Base-by-base conservation (phyloP, 2,329 filamentous ascomycete species). In the Clarireedia sp. region DNA sequence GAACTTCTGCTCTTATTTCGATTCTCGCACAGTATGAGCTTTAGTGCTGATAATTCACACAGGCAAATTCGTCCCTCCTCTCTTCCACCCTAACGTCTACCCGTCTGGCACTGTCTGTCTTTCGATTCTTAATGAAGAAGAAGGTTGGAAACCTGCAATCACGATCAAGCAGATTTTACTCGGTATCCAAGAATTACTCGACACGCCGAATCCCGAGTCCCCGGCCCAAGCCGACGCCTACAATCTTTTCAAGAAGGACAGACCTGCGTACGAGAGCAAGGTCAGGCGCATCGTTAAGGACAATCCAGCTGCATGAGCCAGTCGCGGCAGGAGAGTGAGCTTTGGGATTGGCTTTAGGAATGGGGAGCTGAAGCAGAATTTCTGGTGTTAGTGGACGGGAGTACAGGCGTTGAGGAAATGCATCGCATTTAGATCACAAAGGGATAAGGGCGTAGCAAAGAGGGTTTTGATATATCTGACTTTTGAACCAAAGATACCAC, bases 71-170 rank as follows among this genome's bases (percentile, higher is more conserved):
- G 82, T 86, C 0, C 94, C 94, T 12, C 92, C 94, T 21, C 83
- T 99, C 41, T 99, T 99, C 76, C 94, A 99, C 69, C 94, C 94
- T 0, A 99, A 99, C 71, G 94, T 99, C 63, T 99, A 99, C 70
- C 94, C 94, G 0, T 97, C 92, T 0, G 95, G 94, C 63, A 99
- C 94, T 48, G 94, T 99, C 59, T 99, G 94, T 69, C 80, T 99
- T 21, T 96, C 90, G 26, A 99, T 99, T 63, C 75, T 99, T 62
- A 99, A 97, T 74, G 95, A 99, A 71, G 94, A 99, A 66, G 94
- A 99, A 71, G 91, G 89, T 6, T 99, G 95, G 94, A 95, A 95
- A 72, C 95, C 94, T 1, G 92, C 94, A 6, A 99, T 99, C 67
- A 99, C 94, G 0, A 90, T 99, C 71, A 97, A 96, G 74, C 90